A percentile compares a stretch with the other conserved stretches of the same genome.
Evolutionary conservation across 352 stramenopile genomes (phyloP).

Genomic region (Phytophthora pini): DNA sequence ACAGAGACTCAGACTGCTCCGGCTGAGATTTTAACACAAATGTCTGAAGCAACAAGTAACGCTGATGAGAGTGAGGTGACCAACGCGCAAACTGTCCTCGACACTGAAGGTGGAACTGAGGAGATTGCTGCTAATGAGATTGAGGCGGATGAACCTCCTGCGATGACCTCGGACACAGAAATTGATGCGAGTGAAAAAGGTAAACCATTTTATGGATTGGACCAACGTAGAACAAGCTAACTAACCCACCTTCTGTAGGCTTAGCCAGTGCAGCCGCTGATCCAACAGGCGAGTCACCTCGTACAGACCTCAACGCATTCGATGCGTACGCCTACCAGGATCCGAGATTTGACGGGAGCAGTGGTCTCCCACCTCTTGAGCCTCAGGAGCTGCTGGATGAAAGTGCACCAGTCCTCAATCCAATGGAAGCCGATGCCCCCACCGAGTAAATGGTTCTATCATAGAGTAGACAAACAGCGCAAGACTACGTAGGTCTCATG

Average conservation of each 20-base stretch:
- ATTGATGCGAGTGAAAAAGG: slow-evolving; percentile 8
- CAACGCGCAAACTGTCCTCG: neutral
- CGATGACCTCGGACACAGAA: neutral
- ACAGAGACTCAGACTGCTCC: neutral
- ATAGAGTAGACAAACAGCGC: neutral
- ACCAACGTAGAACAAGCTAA: neutral
- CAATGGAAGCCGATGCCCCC: neutral
- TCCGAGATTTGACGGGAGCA: slow-evolving; percentile 19
- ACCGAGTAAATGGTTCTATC: slow-evolving; percentile 7
- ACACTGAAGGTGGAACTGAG: neutral
- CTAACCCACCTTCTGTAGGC: neutral
- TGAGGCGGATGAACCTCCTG: neutral
- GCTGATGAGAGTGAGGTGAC: neutral
- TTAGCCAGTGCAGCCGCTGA: neutral
- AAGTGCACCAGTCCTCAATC: neutral
- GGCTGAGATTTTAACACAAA: neutral
- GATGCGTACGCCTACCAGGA: slow-evolving; percentile 32
- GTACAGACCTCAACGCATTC: slow-evolving; percentile 33
- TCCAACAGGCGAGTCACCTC: neutral
- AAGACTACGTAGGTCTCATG: slow-evolving; percentile 23
- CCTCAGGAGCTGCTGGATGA: slow-evolving; percentile 8
- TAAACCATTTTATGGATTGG: slow-evolving; percentile 1
- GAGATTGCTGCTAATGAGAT: no score
- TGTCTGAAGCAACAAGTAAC: neutral
- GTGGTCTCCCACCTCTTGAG: slow-evolving; percentile 27